Base-by-base conservation (phyloP, 495 filamentous ascomycete genomes). In the Gamarada debralockiae region DNA sequence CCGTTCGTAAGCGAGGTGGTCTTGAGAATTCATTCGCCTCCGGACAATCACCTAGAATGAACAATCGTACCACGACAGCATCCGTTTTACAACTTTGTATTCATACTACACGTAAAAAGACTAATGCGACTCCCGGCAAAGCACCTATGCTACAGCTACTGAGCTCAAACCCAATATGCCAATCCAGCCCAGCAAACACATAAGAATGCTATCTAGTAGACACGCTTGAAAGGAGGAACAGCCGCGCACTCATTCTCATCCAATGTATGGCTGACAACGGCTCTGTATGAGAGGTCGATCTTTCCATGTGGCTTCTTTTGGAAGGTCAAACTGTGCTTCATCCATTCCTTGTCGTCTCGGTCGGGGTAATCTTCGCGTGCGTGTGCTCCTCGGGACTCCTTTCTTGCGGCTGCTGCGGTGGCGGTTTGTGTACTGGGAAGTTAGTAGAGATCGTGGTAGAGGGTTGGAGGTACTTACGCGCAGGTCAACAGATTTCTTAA, bases 241-340 rank as follows among this genome's bases (percentile, higher is more conserved):
- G 86, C 70, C 76, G 86, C 84, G 81, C 90, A 96, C 78, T 96
- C 90, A 53, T 75, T 82, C 77, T 89, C 89, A 68, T 96, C 91
- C 58, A 96, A 74, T 17, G 91, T 95, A 53, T 78, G 79, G 57
- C 75, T 76, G 51, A 86, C 80, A 52, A 96, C 91, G 44, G 73
- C 74, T 69, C 91, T 77, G 76, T 96, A 95, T 51, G 75, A 73
- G 27, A 95, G 70, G 39, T 92, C 83, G 44, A 91, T 78, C 70
- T 84, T 77, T 57, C 86, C 87, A 62, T 92, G 89, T 39, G 86
- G 84, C 65, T 84, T 67, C 85, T 90, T 90, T 81, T 97, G 92
- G 83, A 84, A 97, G 61, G 82, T 87, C 57, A 97, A 80, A 31
- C 86, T 95, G 79, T 97, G 92, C 82, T 96, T 97, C 92, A 96